Base-by-base conservation (phyloP, 73 alveolate species). In the Paramecium pentaurelia region DNA sequence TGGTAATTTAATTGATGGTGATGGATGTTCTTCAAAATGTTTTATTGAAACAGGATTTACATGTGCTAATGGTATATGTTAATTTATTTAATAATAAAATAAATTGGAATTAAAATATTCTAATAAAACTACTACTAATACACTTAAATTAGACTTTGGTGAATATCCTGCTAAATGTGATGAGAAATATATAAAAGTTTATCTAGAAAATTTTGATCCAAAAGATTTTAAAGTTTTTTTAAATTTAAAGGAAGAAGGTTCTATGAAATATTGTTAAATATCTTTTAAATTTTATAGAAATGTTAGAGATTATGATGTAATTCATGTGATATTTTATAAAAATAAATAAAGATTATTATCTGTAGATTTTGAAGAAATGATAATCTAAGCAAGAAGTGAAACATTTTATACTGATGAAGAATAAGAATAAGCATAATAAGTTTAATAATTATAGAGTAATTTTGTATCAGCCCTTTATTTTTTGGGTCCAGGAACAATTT, bases 1-100 rank as follows among this genome's bases (percentile, higher is more conserved):
- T 86, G 95, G 95, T 6, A 92, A 92, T 34, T 16, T 58, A 60
- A 51, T 49, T 42, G 30, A 85, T 73, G 36, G 44, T 2, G 95
- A 92, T 85, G 95, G 95, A 7, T 92, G 95, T 37, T 58, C 60
- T 10, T 54, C 92, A 0, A 28, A 12, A 16, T 92, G 95, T 93
- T 18, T 11, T 28, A 68, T 92, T 27, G 95, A 92, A 49, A 11
- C 38, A 4, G 95, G 93, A 10, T 91, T 42, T 58, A 25, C 25
- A 20, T 91, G 95, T 91, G 8, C 87, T 47, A 84, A 84, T 27
- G 60, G 58, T 6, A 12, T 45, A 11, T 80, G 91, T 44, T 25
- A 8, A 44, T 10, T 40, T 27, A 32, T 14, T 73, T 8, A 30
- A 12, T 6, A 25, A 32, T 47, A 32, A 14, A 27, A 16, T 18